Evolutionary conservation across 225 moss, liverwort and hornwort genomes (phyloP), one percentile per base, ranked within the genome.

Genomic region (Lunularia cruciata): DNA sequence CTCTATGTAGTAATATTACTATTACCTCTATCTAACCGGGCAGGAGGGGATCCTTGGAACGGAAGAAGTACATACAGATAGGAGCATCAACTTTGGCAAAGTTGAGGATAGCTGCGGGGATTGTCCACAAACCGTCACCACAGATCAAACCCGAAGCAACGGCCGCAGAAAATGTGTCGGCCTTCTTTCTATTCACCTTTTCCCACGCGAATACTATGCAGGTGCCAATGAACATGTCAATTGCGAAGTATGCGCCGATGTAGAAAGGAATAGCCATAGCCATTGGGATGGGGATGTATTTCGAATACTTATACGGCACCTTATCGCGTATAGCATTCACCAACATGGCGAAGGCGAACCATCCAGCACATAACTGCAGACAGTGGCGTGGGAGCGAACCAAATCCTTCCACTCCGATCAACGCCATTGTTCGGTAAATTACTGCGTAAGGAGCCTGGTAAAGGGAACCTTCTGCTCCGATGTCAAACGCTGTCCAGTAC

Each of bases 191-290:
- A 57, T 84, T 47, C 7, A 5, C 0, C 7, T 34, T 10, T 57
- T 80, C 55, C 84, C 84, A 84, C 5, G 77, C 0, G 45, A 67
- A 77, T 3, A 48, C 34, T 6, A 84, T 63, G 28, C 47, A 43
- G 0, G 80, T 80, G 4, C 84, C 84, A 13, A 84, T 14, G 33
- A 80, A 79, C 80, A 84, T 84, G 67, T 84, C 84, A 15, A 84
- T 72, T 18, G 84, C 80, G 43, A 84, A 84, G 72, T 84, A 84
- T 4, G 84, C 47, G 2, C 84, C 84, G 51, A 84, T 22, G 59
- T 80, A 84, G 68, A 84, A 80, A 32, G 84, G 84, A 35, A 84
- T 77, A 0, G 80, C 80, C 84, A 84, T 84, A 1, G 80, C 84
- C 80, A 84, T 84, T 3, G 84, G 84, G 5, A 84, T 63, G 18